These are phyloP conservation scores for Botrytis pseudocinerea DNA, from an alignment of 2,329 filamentous ascomycete species.

Conservation along the genomic window DNA sequence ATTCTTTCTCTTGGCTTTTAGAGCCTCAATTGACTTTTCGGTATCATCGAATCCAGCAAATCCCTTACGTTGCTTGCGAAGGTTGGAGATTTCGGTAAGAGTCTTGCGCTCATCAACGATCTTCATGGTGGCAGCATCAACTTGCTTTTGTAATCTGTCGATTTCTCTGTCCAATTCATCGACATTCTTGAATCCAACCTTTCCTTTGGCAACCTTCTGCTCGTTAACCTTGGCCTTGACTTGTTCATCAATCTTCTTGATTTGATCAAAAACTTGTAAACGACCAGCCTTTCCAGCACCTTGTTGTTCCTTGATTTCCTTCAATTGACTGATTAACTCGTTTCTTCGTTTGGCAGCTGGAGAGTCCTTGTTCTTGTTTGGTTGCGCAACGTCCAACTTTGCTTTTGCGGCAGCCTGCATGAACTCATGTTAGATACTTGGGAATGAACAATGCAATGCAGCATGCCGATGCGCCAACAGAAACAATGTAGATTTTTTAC, in stretches of 20 bases:
- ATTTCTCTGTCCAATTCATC: slow-evolving; percentile 89
- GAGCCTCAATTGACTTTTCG: slow-evolving; percentile 85
- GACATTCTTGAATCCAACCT: slow-evolving; percentile 79
- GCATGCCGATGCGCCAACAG: slow-evolving; percentile 16
- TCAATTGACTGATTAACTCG: slow-evolving; percentile 80
- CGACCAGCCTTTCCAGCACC: slow-evolving; percentile 82
- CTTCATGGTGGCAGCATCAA: slow-evolving; percentile 89
- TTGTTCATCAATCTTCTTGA: slow-evolving; percentile 88
- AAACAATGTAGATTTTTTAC: slow-evolving; percentile 36
- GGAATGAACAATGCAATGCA: slow-evolving; percentile 19
- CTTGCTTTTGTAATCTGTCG: slow-evolving; percentile 75
- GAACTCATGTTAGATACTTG: slow-evolving; percentile 27
- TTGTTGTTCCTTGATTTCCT: slow-evolving; percentile 84
- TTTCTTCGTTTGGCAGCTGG: slow-evolving; percentile 80
- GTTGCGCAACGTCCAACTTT: slow-evolving; percentile 81
- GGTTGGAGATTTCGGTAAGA: slow-evolving; percentile 74
- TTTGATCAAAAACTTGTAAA: slow-evolving; percentile 77
- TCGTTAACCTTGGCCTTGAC: slow-evolving; percentile 82
- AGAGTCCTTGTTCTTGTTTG: slow-evolving; percentile 75
- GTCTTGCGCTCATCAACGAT: slow-evolving; percentile 97
- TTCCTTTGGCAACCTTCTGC: slow-evolving; percentile 81
- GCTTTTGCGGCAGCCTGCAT: slow-evolving; percentile 80
- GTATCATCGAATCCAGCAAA: slow-evolving; percentile 81
- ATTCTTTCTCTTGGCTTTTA: slow-evolving; percentile 84
- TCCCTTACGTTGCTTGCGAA: slow-evolving; percentile 88